phyloP scores from a whole-genome alignment of 2,329 filamentous ascomycete species.

The Trichoderma arundinaceum region DNA sequence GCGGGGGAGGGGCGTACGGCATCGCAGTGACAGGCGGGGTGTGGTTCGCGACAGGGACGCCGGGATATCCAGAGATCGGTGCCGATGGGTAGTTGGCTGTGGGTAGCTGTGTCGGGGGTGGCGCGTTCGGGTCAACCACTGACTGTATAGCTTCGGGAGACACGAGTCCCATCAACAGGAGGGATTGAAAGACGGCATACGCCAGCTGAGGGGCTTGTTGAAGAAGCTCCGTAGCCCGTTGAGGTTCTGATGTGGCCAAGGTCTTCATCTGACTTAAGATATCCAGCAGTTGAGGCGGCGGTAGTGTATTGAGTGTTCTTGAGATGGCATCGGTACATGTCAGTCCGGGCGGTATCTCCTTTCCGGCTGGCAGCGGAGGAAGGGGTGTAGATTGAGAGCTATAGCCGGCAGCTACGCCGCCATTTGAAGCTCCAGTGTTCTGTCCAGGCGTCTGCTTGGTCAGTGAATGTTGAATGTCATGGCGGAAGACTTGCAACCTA shows the following conservation, averaged over 20 bases:
- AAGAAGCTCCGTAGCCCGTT: conserved; percentile 83
- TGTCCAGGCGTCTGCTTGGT: conserved; percentile 36
- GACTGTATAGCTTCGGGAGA: conserved; percentile 81
- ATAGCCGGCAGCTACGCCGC: conserved; percentile 42
- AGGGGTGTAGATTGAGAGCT: conserved; percentile 58
- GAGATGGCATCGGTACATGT: conserved; percentile 91
- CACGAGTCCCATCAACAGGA: conserved; percentile 90
- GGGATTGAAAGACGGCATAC: conserved; percentile 93
- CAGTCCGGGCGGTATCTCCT: conserved; percentile 81
- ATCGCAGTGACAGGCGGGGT: conserved; percentile 55
- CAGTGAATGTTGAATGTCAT: conserved; percentile 10
- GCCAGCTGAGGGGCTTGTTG: conserved; percentile 88
- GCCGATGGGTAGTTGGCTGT: conserved; percentile 45
- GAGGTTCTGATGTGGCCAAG: conserved; percentile 79
- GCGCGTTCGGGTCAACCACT: conserved; percentile 70
- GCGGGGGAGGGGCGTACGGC: conserved; percentile 54
- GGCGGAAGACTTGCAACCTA: not conserved
- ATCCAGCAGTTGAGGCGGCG: conserved; percentile 87
- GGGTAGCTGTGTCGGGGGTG: conserved; percentile 44
- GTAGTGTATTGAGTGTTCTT: conserved; percentile 83
- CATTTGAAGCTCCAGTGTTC: conserved; percentile 43
- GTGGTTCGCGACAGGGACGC: conserved; percentile 47
- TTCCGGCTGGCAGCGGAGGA: conserved; percentile 82
- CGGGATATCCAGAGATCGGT: conserved; percentile 46
- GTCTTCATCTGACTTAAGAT: conserved; percentile 94